phyloP scores from a whole-genome alignment of 2,329 filamentous ascomycete genomes.

The Colletotrichum paranaense region DNA sequence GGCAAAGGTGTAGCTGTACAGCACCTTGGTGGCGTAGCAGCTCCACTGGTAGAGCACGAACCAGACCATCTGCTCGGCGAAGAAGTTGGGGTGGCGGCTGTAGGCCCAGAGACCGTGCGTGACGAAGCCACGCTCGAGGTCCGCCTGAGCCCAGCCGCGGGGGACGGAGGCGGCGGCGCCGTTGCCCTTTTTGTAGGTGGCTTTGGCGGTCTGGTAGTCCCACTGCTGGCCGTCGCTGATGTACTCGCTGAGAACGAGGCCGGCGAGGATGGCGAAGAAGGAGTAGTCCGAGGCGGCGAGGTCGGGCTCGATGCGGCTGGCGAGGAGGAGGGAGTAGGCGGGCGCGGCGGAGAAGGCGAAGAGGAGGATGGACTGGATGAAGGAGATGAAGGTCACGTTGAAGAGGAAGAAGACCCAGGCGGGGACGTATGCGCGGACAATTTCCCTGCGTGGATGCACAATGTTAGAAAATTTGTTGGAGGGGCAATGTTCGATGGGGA shows the following conservation, averaged over 20 bases:
- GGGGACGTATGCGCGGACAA: constrained; percentile 75
- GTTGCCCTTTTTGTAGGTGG: constrained; percentile 73
- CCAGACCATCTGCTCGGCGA: constrained; percentile 93
- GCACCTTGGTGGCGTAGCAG: constrained; percentile 76
- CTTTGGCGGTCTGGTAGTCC: constrained; percentile 87
- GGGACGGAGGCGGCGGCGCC: constrained; percentile 70
- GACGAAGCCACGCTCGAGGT: constrained; percentile 91
- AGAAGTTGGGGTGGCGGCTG: constrained; percentile 94
- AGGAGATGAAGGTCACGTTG: constrained; percentile 90
- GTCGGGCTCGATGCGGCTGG: constrained; percentile 70
- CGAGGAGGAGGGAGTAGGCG: constrained; percentile 84
- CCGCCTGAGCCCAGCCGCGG: constrained; percentile 71
- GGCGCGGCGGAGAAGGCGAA: constrained; percentile 80
- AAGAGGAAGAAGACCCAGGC: constrained; percentile 80
- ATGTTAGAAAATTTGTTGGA: constrained; percentile 38
- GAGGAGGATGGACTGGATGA: constrained; percentile 85
- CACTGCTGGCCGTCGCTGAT: constrained; percentile 95
- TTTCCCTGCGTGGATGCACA: constrained; percentile 61
- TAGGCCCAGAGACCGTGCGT: constrained; percentile 87
- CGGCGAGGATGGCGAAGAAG: constrained; percentile 59
- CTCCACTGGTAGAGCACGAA: constrained; percentile 89
- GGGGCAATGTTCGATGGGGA: not conserved
- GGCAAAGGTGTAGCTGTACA: constrained; percentile 82
- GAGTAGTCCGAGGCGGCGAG: constrained; percentile 57
- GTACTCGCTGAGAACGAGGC: constrained; percentile 73